Base-by-base conservation (phyloP, 345 rosid species). In the Acer campestre region DNA sequence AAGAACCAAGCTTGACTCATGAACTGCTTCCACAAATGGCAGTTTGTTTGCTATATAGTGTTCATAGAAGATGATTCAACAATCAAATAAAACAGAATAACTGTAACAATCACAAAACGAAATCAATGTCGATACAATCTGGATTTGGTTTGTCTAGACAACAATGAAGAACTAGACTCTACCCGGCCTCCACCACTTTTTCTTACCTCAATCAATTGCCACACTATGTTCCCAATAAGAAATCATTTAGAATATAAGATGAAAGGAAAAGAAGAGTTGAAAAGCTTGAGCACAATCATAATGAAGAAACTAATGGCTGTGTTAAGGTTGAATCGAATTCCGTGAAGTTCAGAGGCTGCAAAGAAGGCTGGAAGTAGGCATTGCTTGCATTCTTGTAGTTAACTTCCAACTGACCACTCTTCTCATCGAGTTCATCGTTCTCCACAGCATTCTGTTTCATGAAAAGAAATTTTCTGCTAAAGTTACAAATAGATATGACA, bases 401-500 rank as follows among this genome's bases (percentile, higher is more conserved):
- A 1, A 58, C 69, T 81, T 86, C 92, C 79, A 89, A 67, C 78
- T 81, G 79, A 7, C 91, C 86, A 7, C 58, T 83, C 86, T 84
- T 81, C 71, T 79, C 75, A 74, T 95, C 98, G 10, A 74, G 55
- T 80, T 92, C 99, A 75, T 95, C 99, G 63, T 80, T 88, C 55
- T 91, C 94, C 13, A 85, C 85, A 5, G 92, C 97, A 49, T 84
- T 89, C 98, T 95, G 87, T 69, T 4, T 70, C 80, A 78, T 22
- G 42, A 82, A 72, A 71, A 71, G 42, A 27, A 17, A 35, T 18
- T 59, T 76, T 23, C 16, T 48, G 51, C 25, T 4, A 1, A 48
- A 23, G n/a, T 17, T 27, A 67, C 3, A 25, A n/a, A 25, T 10
- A 61, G 58, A 51, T 4, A 51, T 17, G 7, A 16, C 7, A 16